Conservation (phyloP, 1,139 yeast species). For the Maudiozyma humilis region DNA sequence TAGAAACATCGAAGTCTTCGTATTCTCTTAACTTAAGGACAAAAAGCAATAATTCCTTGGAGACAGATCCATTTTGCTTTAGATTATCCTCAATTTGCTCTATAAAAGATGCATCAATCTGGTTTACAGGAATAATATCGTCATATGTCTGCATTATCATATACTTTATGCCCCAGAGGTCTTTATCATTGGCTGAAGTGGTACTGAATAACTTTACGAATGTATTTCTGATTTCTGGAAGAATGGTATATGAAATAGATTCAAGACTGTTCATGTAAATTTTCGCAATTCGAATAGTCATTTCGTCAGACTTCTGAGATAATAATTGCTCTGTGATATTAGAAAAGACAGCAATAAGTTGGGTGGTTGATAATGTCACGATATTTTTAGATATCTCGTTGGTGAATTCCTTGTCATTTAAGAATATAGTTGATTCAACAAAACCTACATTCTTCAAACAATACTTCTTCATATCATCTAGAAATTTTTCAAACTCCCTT, state of each 20-base stretch:
- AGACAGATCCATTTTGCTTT: constrained; percentile 3
- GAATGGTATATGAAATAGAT: constrained; percentile 14
- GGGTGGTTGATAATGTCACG: constrained; percentile 40
- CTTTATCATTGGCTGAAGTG: constrained; percentile 13
- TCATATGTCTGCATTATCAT: constrained; percentile 44
- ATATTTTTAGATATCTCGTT: constrained; percentile 37
- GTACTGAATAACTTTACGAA: constrained; percentile 22
- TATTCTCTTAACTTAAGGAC: constrained; percentile 45
- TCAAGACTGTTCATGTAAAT: constrained; percentile 19
- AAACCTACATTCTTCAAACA: constrained; percentile 16
- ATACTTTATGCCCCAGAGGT: constrained; percentile 42
- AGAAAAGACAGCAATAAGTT: constrained; percentile 29
- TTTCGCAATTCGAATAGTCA: constrained; percentile 11
- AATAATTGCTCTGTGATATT: constrained; percentile 12
- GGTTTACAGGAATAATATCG: constrained; percentile 29
- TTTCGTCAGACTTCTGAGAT: constrained; percentile 4
- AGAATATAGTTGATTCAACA: constrained; percentile 14
- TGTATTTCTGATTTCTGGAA: constrained; percentile 23
- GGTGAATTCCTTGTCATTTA: constrained; percentile 32
- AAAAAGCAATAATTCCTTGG: constrained; percentile 33
- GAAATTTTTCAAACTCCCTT: constrained; percentile 50
- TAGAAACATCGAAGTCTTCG: constrained; percentile 26
- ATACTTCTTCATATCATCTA: constrained; percentile 41
- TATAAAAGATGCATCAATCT: constrained; percentile 9
- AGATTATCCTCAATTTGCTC: constrained; percentile 2